phyloP scores from a whole-genome alignment of 2,329 filamentous ascomycete genomes.

The Gremmenia infestans region DNA sequence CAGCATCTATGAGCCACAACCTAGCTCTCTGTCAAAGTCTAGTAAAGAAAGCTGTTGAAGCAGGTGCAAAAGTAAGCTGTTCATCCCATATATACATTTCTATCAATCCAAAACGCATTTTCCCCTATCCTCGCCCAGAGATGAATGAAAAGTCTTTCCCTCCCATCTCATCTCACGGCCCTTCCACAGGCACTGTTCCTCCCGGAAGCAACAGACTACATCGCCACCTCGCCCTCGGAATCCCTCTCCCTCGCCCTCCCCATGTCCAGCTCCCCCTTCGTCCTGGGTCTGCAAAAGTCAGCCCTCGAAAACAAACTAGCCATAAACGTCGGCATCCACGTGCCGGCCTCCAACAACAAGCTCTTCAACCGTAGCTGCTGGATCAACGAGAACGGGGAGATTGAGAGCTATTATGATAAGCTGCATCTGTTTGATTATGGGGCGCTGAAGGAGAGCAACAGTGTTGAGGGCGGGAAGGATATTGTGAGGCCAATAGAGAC shows the following conservation, averaged over 20 bases:
- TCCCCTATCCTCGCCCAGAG: not conserved
- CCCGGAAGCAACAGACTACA: slow-evolving; percentile 76
- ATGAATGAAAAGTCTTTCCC: not conserved
- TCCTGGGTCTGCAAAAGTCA: slow-evolving; percentile 65
- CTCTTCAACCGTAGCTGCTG: slow-evolving; percentile 63
- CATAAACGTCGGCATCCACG: slow-evolving; percentile 86
- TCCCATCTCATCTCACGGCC: no score
- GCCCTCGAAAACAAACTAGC: slow-evolving; percentile 60
- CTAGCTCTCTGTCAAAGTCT: slow-evolving; percentile 71
- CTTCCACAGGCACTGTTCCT: slow-evolving; percentile 68
- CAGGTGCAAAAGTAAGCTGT: slow-evolving; percentile 66
- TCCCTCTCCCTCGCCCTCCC: slow-evolving; percentile 67
- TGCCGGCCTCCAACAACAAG: slow-evolving; percentile 48
- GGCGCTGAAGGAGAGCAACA: slow-evolving; percentile 59
- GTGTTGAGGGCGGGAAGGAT: slow-evolving; percentile 60
- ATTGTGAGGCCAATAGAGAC: slow-evolving; percentile 70
- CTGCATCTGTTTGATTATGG: slow-evolving; percentile 80
- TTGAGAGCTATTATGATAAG: slow-evolving; percentile 71
- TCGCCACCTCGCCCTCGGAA: slow-evolving; percentile 62
- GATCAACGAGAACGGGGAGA: slow-evolving; percentile 56
- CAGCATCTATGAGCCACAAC: slow-evolving; percentile 71
- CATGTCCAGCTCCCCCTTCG: slow-evolving; percentile 63
- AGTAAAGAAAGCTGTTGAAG: slow-evolving; percentile 65
- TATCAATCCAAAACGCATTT: slow-evolving; percentile 2
- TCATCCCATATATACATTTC: slow-evolving; percentile 1